phyloP scores from a whole-genome alignment of 202 grass and related monocot species.

The Cymbopogon flexuosus region DNA sequence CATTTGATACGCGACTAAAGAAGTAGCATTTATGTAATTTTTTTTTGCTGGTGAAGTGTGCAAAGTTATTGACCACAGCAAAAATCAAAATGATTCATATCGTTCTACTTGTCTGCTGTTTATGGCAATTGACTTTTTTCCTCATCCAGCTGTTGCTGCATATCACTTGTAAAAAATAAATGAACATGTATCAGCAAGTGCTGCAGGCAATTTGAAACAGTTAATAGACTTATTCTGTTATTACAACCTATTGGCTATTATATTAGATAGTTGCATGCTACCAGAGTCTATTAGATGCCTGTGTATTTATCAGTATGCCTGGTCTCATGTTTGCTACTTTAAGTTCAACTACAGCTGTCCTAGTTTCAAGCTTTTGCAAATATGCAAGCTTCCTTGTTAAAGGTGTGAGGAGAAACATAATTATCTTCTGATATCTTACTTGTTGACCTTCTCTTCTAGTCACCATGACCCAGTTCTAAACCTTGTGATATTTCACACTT shows the following conservation, averaged over 20 bases:
- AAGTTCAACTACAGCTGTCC: not conserved
- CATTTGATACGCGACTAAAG: not conserved
- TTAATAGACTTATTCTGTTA: not conserved
- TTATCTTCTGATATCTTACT: not conserved
- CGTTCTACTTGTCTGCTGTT: constrained; percentile 11
- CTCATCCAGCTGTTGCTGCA: not conserved
- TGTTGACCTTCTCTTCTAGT: not conserved
- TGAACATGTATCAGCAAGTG: not conserved
- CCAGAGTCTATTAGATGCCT: not conserved
- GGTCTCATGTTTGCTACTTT: not conserved
- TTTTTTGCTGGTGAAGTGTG: constrained; percentile 18
- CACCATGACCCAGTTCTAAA: not conserved
- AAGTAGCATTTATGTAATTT: not conserved
- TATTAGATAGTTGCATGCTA: not conserved
- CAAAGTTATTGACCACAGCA: not conserved
- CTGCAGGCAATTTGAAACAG: not conserved
- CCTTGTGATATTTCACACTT: not conserved
- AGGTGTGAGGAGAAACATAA: not conserved
- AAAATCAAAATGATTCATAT: constrained; percentile 1
- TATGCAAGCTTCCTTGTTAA: not conserved
- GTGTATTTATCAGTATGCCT: not conserved
- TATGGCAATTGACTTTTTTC: not conserved
- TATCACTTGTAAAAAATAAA: constrained; percentile 6
- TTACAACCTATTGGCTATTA: not conserved
- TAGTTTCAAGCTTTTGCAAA: not conserved